These are phyloP conservation scores for Trypanosoma avium DNA, from an alignment of 208 protist species.

Conservation along the genomic window DNA sequence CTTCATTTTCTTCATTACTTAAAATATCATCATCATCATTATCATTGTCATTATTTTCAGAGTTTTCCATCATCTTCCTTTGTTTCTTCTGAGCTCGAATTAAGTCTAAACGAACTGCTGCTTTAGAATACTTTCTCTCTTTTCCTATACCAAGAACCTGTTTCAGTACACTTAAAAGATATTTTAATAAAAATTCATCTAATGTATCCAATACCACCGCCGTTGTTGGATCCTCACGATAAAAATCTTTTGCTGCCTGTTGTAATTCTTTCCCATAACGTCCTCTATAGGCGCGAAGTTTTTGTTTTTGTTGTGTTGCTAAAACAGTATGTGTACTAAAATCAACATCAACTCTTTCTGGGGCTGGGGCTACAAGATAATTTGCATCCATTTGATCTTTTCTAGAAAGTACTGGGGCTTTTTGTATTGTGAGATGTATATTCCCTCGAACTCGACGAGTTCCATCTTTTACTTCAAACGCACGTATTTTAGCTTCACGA, in stretches of 20 bases:
- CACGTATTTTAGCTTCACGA: conserved; percentile 75
- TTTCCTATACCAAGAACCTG: conserved; percentile 87
- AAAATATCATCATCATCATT: conserved; percentile 8
- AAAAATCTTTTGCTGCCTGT: conserved; percentile 84
- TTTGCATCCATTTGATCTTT: conserved; percentile 72
- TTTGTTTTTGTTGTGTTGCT: conserved; percentile 89
- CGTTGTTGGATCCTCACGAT: conserved; percentile 80
- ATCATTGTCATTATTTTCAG: conserved; percentile 12
- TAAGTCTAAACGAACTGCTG: conserved; percentile 72
- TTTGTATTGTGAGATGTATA: conserved; percentile 64
- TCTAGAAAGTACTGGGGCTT: conserved; percentile 37
- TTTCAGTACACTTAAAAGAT: conserved; percentile 82
- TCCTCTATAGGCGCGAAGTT: conserved; percentile 82
- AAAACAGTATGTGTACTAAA: conserved; percentile 86
- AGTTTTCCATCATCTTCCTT: conserved; percentile 18
- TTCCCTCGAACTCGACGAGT: conserved; percentile 84
- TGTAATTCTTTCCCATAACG: conserved; percentile 77
- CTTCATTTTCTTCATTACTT: conserved; percentile 7
- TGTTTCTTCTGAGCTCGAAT: conserved; percentile 43
- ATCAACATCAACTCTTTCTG: conserved; percentile 86
- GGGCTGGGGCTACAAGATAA: conserved; percentile 67
- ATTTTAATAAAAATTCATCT: conserved; percentile 90
- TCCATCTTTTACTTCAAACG: conserved; percentile 88
- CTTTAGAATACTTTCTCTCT: conserved; percentile 61
- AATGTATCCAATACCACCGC: conserved; percentile 86